Evolutionary conservation across 108 stramenopile genomes (phyloP).

Genomic region (Fragilaria radians): DNA sequence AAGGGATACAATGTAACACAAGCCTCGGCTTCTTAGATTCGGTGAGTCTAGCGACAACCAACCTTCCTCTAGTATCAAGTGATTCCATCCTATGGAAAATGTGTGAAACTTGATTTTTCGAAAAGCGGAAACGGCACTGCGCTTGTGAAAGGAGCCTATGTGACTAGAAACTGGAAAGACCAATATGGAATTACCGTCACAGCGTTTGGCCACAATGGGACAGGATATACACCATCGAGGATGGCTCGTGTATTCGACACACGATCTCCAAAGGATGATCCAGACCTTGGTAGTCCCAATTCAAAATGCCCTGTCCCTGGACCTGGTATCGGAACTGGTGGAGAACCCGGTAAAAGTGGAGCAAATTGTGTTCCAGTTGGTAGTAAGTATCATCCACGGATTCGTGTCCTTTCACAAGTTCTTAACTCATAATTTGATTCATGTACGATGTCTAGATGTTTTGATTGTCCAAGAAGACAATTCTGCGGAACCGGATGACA

Average conservation of each 20-base stretch:
- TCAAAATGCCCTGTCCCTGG: background rate
- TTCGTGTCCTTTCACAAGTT: too few relatives aligned
- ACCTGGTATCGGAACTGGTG: too few relatives aligned
- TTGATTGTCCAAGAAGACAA: too few relatives aligned
- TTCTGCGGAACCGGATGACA: too few relatives aligned
- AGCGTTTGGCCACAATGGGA: background rate
- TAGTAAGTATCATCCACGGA: too few relatives aligned
- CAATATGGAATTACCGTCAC: background rate
- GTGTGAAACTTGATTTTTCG: background rate
- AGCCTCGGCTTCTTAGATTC: background rate
- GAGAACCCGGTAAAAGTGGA: too few relatives aligned
- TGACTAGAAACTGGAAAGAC: background rate
- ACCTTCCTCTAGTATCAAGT: background rate
- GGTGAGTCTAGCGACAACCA: background rate
- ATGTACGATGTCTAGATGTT: too few relatives aligned
- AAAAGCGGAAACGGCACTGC: background rate
- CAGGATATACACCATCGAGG: background rate
- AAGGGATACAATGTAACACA: background rate
- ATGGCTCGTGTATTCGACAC: conserved; percentile 1
- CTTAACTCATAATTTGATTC: too few relatives aligned
- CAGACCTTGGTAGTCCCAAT: background rate
- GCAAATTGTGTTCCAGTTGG: too few relatives aligned
- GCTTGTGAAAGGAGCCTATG: background rate
- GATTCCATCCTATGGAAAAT: background rate
- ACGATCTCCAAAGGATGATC: background rate